A percentile compares a stretch with the other conserved stretches of the same genome.
Evolutionary conservation across 164 flowering plant species (phyloP).

Genomic region (Vitis amurensis): DNA sequence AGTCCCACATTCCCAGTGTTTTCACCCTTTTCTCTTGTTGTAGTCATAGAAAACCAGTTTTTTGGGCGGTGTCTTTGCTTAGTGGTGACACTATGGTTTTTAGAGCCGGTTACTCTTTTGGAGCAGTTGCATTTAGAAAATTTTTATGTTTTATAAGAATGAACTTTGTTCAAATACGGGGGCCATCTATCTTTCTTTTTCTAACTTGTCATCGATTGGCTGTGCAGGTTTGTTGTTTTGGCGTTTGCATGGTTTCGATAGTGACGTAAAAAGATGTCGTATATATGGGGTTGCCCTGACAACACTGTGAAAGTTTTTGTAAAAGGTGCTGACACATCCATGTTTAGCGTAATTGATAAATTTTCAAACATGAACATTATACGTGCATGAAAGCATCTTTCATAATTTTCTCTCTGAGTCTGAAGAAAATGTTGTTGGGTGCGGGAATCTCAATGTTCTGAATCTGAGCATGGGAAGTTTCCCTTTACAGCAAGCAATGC

Average conservation of each 20-base stretch:
- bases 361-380: slow-evolving; percentile 40
- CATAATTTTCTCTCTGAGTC: slow-evolving; percentile 69
- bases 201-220: slow-evolving; percentile 24
- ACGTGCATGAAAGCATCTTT: slow-evolving; percentile 58
- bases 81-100: too few relatives aligned
- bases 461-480: slow-evolving; percentile 81
- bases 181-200: slow-evolving; percentile 1
- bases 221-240: slow-evolving; percentile 88
- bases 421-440: slow-evolving; percentile 85
- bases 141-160: not conserved
- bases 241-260: slow-evolving; percentile 97
- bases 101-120: too few relatives aligned
- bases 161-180: not conserved
- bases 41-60: too few relatives aligned
- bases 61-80: too few relatives aligned
- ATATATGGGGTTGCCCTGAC: slow-evolving; percentile 85
- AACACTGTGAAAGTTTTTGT: slow-evolving; percentile 76
- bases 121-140: too few relatives aligned
- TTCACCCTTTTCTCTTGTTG: too few relatives aligned
- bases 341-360: slow-evolving; percentile 65
- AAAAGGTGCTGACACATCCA: slow-evolving; percentile 93
- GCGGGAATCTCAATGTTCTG: slow-evolving; percentile 62
- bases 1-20: too few relatives aligned
- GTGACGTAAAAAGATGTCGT: slow-evolving; percentile 99
- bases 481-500: slow-evolving; percentile 83